Percentiles rank a stretch among this genome's conserved stretches.
Conservation (phyloP, 371 early-diverging fungal genomes). For the Lichtheimia ramosa region DNA sequence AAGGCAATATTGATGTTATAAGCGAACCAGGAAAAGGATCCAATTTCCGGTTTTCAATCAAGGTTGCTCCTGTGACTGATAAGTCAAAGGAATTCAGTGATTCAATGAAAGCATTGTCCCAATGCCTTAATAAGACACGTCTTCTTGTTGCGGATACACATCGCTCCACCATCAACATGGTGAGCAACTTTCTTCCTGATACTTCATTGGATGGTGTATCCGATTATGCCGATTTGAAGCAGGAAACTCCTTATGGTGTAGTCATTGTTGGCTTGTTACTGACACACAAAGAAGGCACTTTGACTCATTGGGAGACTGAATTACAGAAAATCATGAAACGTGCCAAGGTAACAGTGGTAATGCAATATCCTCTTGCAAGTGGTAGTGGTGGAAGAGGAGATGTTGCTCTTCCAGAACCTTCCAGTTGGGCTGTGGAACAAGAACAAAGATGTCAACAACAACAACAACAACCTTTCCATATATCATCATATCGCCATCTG, state of each 20-base stretch:
- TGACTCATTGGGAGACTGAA: background rate
- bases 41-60: conserved; percentile 53
- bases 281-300: conserved; percentile 7
- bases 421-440: no score
- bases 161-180: conserved; percentile 30
- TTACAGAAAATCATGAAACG: conserved; percentile 11
- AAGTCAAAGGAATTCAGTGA: conserved; percentile 22
- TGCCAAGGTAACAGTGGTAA: conserved; percentile 23
- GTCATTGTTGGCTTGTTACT: conserved; percentile 35
- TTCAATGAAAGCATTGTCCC: conserved; percentile 5
- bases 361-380: conserved; percentile 33
- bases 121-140: conserved; percentile 20
- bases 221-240: conserved; percentile 13
- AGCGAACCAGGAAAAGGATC: conserved; percentile 57
- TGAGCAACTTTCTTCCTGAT: conserved; percentile 29
- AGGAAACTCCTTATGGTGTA: conserved; percentile 27
- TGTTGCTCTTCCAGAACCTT: no score
- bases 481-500: no score
- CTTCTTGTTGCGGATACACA: conserved; percentile 34
- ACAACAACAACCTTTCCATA: no score
- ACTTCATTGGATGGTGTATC: conserved; percentile 25
- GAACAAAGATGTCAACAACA: no score
- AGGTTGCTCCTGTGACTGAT: conserved; percentile 30
- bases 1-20: conserved; percentile 52
- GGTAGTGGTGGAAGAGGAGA: background rate